phyloP scores from a whole-genome alignment of 2,329 filamentous ascomycete genomes.

The Mycosphaerella sp. region DNA sequence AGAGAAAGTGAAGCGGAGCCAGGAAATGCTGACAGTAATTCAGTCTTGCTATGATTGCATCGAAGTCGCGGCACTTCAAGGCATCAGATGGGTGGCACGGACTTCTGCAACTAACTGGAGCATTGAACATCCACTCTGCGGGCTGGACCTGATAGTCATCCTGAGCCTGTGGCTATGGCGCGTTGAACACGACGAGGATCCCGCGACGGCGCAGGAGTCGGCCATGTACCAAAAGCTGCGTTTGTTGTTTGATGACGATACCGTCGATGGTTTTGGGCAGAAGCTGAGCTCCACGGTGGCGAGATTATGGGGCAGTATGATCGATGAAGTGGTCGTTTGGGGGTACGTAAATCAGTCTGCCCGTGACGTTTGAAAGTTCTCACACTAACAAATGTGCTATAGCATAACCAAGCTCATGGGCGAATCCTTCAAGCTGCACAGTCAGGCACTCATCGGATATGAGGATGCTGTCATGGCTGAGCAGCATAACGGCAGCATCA shows the following conservation, averaged over 20 bases:
- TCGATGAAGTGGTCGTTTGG: slow-evolving; percentile 98
- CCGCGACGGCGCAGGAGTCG: slow-evolving; percentile 73
- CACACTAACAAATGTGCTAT: slow-evolving; percentile 40
- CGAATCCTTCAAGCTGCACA: slow-evolving; percentile 94
- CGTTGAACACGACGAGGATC: slow-evolving; percentile 97
- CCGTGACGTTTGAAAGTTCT: background rate
- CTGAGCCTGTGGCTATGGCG: slow-evolving; percentile 97
- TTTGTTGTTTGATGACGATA: slow-evolving; percentile 83
- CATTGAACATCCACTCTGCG: slow-evolving; percentile 93
- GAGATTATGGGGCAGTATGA: slow-evolving; percentile 93
- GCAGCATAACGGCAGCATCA: slow-evolving; percentile 22
- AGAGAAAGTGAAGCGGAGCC: slow-evolving; percentile 87
- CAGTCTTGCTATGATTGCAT: slow-evolving; percentile 97
- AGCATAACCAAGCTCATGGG: slow-evolving; percentile 95
- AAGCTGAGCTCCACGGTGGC: slow-evolving; percentile 95
- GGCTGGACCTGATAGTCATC: slow-evolving; percentile 95
- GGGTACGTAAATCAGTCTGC: slow-evolving; percentile 62
- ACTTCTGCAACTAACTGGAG: slow-evolving; percentile 99
- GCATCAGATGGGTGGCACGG: slow-evolving; percentile 95
- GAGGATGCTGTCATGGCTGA: slow-evolving; percentile 64
- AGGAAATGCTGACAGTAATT: slow-evolving; percentile 98
- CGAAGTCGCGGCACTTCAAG: slow-evolving; percentile 88
- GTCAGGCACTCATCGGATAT: slow-evolving; percentile 88
- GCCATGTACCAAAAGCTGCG: slow-evolving; percentile 91
- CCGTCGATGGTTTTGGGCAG: slow-evolving; percentile 69